phyloP scores from a whole-genome alignment of 2,329 filamentous ascomycete genomes.

The Cryphonectria radicalis region DNA sequence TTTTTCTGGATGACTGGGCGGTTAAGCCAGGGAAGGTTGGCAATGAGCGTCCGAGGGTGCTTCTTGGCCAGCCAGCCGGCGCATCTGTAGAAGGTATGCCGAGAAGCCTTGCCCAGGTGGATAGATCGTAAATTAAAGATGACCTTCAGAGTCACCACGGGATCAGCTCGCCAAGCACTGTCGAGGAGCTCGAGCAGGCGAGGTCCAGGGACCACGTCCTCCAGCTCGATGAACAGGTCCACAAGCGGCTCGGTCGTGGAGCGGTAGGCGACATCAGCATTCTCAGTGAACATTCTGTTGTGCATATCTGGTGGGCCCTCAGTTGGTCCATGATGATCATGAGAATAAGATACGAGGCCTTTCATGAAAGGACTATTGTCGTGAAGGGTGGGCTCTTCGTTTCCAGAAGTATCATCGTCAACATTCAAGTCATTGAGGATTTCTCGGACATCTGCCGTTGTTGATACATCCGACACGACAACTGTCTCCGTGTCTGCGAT shows the following conservation, averaged over 20 bases:
- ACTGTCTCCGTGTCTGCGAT: constrained; percentile 24
- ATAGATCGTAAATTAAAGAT: constrained; percentile 66
- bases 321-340: constrained; percentile 6
- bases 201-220: constrained; percentile 43
- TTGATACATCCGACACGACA: constrained; percentile 21
- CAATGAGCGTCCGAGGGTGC: constrained; percentile 58
- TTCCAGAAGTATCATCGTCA: constrained; percentile 1
- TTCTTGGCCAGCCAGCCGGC: constrained; percentile 60
- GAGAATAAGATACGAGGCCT: constrained; percentile 36
- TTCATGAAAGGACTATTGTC: constrained; percentile 41
- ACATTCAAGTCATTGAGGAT: constrained; percentile 19
- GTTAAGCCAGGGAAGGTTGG: constrained; percentile 59
- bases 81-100: constrained; percentile 53
- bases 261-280: constrained; percentile 52
- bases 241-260: constrained; percentile 52
- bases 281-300: constrained; percentile 57
- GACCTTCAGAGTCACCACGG: constrained; percentile 57
- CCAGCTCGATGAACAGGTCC: constrained; percentile 59
- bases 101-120: constrained; percentile 61
- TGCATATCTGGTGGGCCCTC: constrained; percentile 32
- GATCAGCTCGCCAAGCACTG: constrained; percentile 53
- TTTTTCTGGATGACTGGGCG: constrained; percentile 62
- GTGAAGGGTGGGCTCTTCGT: background rate
- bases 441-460: constrained; percentile 28
- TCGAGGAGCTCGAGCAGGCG: constrained; percentile 48